Base-by-base conservation (phyloP, 257 asterid species). In the Nemophila menziesii region DNA sequence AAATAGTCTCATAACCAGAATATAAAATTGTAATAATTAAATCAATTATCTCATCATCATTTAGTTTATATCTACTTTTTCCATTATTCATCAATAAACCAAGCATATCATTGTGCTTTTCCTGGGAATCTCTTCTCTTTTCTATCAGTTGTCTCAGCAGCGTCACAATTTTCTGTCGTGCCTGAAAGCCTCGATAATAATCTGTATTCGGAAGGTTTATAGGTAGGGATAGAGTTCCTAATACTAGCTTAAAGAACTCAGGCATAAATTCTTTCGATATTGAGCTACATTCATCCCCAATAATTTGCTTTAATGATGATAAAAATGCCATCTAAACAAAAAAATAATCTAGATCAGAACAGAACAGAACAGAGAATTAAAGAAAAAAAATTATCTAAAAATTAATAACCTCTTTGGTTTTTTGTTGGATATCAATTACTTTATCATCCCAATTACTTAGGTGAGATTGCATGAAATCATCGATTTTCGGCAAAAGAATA, bases 1-100 rank as follows among this genome's bases (percentile, higher is more conserved):
- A 82, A 23, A 77, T 86, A 14, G 97, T 87, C 55, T 87, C 97
- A 43, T 63, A 87, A 9, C 97, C 97, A 16, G 97, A 80, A 55
- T 87, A 79, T 56, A 87, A 41, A 40, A 87, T 80, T 1, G 97
- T 69, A 58, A 87, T 78, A 43, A 87, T 77, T 38, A 77, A 86
- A 56, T 83, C 95, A 5, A 79, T 55, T 22, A 82, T 71, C 39
- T 87, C 95, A 8, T 73, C 95, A 24, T 86, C 87, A 4, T 46
- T 63, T 2, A 87, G 63, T 20, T 40, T 53, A 58, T 63, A 45
- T 44, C 57, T 68, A 4, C 54, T 36, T 14, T 63, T 63, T 33
- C 16, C 62, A 21, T 48, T 66, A 48, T 60, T 62, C 58, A 80
- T 49, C 59, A 87, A 41, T 16, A 52, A 59, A 16, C 64, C 83